Conservation (phyloP, 495 filamentous ascomycete species). For the Penicillium alfredii region DNA sequence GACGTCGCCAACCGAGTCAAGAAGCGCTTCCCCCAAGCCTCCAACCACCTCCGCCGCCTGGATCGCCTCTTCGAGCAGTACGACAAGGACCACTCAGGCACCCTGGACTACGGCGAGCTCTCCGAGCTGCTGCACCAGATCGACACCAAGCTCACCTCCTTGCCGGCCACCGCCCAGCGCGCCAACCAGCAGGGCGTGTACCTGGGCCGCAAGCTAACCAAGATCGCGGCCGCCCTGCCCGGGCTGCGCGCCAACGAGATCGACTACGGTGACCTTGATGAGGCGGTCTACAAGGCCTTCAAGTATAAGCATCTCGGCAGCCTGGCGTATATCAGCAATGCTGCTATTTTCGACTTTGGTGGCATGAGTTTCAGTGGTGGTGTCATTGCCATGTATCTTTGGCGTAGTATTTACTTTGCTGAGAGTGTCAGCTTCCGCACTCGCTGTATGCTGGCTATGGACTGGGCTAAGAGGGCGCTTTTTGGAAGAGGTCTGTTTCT, state of each 20-base stretch:
- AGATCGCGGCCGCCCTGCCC: conserved; percentile 72
- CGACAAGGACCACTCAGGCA: conserved; percentile 88
- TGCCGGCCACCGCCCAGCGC: conserved; percentile 90
- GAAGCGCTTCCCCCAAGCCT: conserved; percentile 88
- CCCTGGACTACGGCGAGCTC: conserved; percentile 88
- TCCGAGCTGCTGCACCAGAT: conserved; percentile 83
- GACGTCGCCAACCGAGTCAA: conserved; percentile 74
- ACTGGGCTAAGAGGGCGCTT: conserved; percentile 91
- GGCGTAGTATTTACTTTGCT: conserved; percentile 95
- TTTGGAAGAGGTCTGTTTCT: conserved; percentile 84
- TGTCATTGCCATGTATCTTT: conserved; percentile 89
- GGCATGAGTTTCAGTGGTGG: conserved; percentile 79
- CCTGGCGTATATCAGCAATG: conserved; percentile 93
- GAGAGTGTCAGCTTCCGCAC: conserved; percentile 95
- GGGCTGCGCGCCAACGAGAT: conserved; percentile 76
- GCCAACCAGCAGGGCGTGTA: conserved; percentile 96
- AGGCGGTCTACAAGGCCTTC: conserved; percentile 91
- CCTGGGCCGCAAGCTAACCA: conserved; percentile 89
- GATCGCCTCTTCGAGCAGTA: conserved; percentile 87
- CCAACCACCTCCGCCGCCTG: conserved; percentile 78
- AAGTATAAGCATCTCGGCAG: conserved; percentile 90
- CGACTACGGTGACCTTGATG: conserved; percentile 83
- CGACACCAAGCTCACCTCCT: conserved; percentile 78
- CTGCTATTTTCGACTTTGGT: conserved; percentile 84
- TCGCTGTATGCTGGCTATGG: conserved; percentile 87